A percentile compares a stretch with the other conserved stretches of the same genome.
These are phyloP conservation scores for Lachancea thermotolerans DNA, from an alignment of 805 yeast species.

Conservation along the genomic window DNA sequence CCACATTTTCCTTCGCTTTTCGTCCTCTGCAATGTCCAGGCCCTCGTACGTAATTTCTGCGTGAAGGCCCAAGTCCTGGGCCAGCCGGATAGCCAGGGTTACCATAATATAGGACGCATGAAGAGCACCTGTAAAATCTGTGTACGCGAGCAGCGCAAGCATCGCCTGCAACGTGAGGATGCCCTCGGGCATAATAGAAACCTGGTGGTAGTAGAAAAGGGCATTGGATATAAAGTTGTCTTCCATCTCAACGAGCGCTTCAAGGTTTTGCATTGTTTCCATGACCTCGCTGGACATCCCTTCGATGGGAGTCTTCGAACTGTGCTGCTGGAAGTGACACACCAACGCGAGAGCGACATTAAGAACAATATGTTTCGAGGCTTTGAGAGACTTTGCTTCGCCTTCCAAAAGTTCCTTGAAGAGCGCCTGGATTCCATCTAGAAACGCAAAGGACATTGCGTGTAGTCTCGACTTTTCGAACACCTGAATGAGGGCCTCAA, in stretches of 20 bases:
- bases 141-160: conserved; percentile 6
- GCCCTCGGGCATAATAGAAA: conserved; percentile 12
- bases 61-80: conserved; percentile 14
- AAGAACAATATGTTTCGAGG: neutral
- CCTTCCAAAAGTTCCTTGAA: neutral
- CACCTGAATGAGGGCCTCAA: conserved; percentile 1
- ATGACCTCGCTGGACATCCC: neutral
- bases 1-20: conserved; percentile 10
- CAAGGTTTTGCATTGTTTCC: neutral
- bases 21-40: conserved; percentile 3
- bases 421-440: neutral
- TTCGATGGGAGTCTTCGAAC: neutral
- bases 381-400: neutral
- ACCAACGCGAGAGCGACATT: conserved; percentile 4
- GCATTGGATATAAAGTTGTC: conserved; percentile 11
- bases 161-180: conserved; percentile 13
- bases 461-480: neutral
- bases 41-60: conserved; percentile 10
- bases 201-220: conserved; percentile 10
- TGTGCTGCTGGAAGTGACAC: conserved; percentile 3
- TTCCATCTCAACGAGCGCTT: conserved; percentile 7
- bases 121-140: conserved; percentile 7
- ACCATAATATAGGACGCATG: conserved; percentile 10
- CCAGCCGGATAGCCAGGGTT: conserved; percentile 13
- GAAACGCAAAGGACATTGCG: neutral